Conservation (phyloP, 495 filamentous ascomycete genomes). For the Venustampulla echinocandica region DNA sequence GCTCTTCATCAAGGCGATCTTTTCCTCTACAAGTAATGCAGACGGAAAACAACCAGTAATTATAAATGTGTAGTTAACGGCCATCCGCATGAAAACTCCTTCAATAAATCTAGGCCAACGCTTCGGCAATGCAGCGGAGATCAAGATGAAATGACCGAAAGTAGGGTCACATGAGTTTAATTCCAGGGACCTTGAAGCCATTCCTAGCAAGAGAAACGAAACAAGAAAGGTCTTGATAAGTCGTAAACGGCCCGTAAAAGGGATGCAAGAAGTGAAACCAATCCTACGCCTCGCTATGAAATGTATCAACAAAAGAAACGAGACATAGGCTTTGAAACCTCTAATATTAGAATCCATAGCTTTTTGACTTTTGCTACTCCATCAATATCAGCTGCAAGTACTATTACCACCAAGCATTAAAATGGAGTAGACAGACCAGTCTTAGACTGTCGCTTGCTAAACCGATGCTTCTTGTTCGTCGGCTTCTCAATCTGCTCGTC, state of each 20-base stretch:
- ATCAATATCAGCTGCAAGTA: neutral
- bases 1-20: neutral
- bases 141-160: slow-evolving; percentile 12
- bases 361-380: neutral
- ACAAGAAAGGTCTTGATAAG: slow-evolving; percentile 11
- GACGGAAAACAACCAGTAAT: neutral
- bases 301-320: slow-evolving; percentile 15
- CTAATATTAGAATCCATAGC: neutral
- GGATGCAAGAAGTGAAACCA: slow-evolving; percentile 18
- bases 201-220: too few species aligned
- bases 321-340: neutral
- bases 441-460: slow-evolving; percentile 84
- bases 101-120: slow-evolving; percentile 13
- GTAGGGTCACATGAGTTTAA: too few species aligned
- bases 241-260: slow-evolving; percentile 14
- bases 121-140: slow-evolving; percentile 17
- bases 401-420: slow-evolving; percentile 25
- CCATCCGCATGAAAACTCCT: neutral
- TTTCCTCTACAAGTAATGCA: neutral
- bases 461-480: slow-evolving; percentile 56
- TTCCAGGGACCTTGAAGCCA: too few species aligned
- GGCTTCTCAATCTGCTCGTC: slow-evolving; percentile 39
- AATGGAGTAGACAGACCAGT: slow-evolving; percentile 80
- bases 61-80: neutral
- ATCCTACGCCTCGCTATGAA: slow-evolving; percentile 21